Evolutionary conservation across 192 early-diverging fungal genomes (phyloP).

Genomic region (Fimicolochytrium jonesii): DNA sequence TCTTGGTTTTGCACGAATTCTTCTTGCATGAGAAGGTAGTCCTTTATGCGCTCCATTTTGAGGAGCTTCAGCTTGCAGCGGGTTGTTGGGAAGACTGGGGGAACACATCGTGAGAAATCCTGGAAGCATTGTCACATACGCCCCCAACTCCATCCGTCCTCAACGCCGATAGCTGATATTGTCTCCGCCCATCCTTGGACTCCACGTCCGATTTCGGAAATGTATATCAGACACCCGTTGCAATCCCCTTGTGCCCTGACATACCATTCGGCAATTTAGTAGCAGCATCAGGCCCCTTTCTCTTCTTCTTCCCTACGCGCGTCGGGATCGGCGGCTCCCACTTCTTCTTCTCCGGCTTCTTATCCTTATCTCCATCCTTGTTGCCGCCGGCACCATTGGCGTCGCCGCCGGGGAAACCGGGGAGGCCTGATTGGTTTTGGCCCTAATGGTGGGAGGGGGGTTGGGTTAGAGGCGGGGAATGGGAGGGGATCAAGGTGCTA

Average conservation of each 20-base stretch:
- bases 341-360: conserved; percentile 85
- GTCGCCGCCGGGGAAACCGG: conserved; percentile 46
- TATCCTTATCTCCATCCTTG: conserved; percentile 35
- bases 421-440: conserved; percentile 76
- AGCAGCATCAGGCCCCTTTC: conserved; percentile 83
- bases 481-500: no score
- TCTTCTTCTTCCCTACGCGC: conserved; percentile 98
- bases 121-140: no score
- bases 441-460: conserved; percentile 70
- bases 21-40: conserved; percentile 97
- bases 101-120: no score
- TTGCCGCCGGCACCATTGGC: conserved; percentile 62
- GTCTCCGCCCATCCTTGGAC: no score
- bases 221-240: no score
- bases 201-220: no score
- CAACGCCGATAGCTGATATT: no score
- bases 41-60: conserved; percentile 97
- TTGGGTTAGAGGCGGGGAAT: no score
- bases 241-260: no score
- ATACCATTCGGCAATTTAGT: conserved; percentile 88
- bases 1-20: conserved; percentile 99
- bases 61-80: conserved; percentile 96
- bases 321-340: conserved; percentile 99
- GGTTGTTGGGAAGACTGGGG: conserved; percentile 90
- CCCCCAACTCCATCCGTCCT: no score